Evolutionary conservation across 495 filamentous ascomycete species (phyloP).

Genomic region (Pyronema domesticum): DNA sequence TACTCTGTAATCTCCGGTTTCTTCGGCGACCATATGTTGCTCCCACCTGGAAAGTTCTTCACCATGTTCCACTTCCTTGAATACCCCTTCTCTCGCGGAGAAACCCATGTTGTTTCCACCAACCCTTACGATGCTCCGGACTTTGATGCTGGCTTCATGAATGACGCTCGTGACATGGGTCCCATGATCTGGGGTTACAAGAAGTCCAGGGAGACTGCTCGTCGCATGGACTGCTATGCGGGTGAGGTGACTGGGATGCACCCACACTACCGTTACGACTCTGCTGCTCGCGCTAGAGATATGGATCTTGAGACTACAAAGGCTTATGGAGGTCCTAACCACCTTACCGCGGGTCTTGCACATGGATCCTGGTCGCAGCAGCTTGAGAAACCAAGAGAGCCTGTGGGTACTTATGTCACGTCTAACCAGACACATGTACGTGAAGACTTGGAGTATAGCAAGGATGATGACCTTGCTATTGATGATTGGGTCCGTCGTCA

Average conservation of each 20-base stretch:
- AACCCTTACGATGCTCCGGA: constrained; percentile 58
- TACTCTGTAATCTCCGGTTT: constrained; percentile 52
- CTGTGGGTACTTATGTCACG: constrained; percentile 31
- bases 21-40: constrained; percentile 53
- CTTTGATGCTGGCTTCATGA: constrained; percentile 77
- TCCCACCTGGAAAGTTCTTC: constrained; percentile 67
- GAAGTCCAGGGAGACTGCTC: constrained; percentile 65
- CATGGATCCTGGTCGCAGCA: constrained; percentile 33
- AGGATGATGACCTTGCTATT: constrained; percentile 48
- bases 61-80: constrained; percentile 78
- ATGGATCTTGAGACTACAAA: constrained; percentile 59
- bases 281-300: constrained; percentile 47
- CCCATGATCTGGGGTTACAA: constrained; percentile 78
- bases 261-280: constrained; percentile 49
- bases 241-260: constrained; percentile 57
- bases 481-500: constrained; percentile 66
- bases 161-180: constrained; percentile 64
- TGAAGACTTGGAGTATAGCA: constrained; percentile 46
- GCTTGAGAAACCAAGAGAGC: constrained; percentile 28
- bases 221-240: constrained; percentile 59
- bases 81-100: constrained; percentile 65
- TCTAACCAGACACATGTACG: constrained; percentile 37
- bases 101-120: constrained; percentile 49
- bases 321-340: constrained; percentile 53
- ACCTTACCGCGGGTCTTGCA: constrained; percentile 51